Base-by-base conservation (phyloP, 352 stramenopile genomes). In the Phytopythium kandeliae region DNA sequence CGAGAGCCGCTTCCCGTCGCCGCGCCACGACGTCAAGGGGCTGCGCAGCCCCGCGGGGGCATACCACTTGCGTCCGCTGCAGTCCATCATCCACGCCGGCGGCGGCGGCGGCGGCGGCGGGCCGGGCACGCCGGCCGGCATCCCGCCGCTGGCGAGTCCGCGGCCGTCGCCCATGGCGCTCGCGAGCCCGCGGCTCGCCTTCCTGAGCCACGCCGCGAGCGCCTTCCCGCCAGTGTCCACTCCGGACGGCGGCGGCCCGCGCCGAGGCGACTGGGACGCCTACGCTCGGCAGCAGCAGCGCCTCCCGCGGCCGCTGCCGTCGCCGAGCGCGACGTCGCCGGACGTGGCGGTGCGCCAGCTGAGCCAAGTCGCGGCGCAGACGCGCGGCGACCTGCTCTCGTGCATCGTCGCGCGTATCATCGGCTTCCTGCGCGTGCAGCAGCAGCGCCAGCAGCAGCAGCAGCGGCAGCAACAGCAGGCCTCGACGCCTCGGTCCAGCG, bases 331-430 rank as follows among this genome's bases (percentile, higher is more conserved):
- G 17, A 30, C 62, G 36, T 62, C 51, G 11, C 30, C 34, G 21
- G 77, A 86, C 22, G 75, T 67, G 7, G 80, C 75, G 0, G 80
- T 89, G 25, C 77, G 75, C 7, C 75, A 87, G 41, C 50, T 91
- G 42, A 89, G 75, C 55, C 62, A 66, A 21, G 67, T 82, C 21
- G 78, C 81, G 6, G 59, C 69, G 15, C 65, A 87, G 49, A 85
- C 85, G 30, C 77, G 80, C 15, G 48, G 62, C 9, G 80, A 87
- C 15, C 58, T 91, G 41, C 54, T 91, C 8, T 64, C 65, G 15
- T 84, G 74, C 53, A 89, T 91, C 54, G 82, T 81, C 47, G 61
- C 67, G 10, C 73, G 80, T 21, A 81, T 87, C 25, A 69, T 86
- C 41, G 63, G 65, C 17, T 89, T 91, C 37, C 60, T 91, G 26